Evolutionary conservation across 2,329 filamentous ascomycete genomes (phyloP).

Genomic region (Kalmusia sp.): DNA sequence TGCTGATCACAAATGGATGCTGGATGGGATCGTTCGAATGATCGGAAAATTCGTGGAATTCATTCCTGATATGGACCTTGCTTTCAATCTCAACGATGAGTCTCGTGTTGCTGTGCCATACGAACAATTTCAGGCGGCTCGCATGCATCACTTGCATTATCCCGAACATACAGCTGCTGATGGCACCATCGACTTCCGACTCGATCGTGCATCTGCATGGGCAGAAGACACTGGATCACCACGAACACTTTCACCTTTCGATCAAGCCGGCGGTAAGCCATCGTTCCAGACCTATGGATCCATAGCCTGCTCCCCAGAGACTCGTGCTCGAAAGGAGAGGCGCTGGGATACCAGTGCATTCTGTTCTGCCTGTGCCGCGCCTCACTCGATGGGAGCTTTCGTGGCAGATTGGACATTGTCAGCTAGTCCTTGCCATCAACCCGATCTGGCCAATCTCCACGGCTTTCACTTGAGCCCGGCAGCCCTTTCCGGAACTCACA

Average conservation of each 20-base stretch:
- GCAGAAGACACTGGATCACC: conserved; percentile 28
- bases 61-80: conserved; percentile 69
- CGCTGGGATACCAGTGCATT: conserved; percentile 70
- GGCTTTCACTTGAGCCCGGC: conserved; percentile 74
- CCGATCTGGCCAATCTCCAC: conserved; percentile 76
- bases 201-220: conserved; percentile 49
- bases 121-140: conserved; percentile 34
- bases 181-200: conserved; percentile 44
- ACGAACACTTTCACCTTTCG: conserved; percentile 36
- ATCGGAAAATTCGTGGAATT: conserved; percentile 57
- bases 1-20: conserved; percentile 65
- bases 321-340: conserved; percentile 64
- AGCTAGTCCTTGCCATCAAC: conserved; percentile 76
- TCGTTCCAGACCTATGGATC: conserved; percentile 52
- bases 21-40: conserved; percentile 61
- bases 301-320: conserved; percentile 67
- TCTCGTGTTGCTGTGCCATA: conserved; percentile 63
- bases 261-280: conserved; percentile 45
- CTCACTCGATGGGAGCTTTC: conserved; percentile 73
- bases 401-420: conserved; percentile 70
- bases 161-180: conserved; percentile 28
- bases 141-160: conserved; percentile 31
- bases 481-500: conserved; percentile 65
- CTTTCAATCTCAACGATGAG: conserved; percentile 69
- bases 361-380: conserved; percentile 68